Evolutionary conservation across 2,329 filamentous ascomycete species (phyloP), one percentile per base, ranked within the genome.

Genomic region (Cytospora chrysosperma): DNA sequence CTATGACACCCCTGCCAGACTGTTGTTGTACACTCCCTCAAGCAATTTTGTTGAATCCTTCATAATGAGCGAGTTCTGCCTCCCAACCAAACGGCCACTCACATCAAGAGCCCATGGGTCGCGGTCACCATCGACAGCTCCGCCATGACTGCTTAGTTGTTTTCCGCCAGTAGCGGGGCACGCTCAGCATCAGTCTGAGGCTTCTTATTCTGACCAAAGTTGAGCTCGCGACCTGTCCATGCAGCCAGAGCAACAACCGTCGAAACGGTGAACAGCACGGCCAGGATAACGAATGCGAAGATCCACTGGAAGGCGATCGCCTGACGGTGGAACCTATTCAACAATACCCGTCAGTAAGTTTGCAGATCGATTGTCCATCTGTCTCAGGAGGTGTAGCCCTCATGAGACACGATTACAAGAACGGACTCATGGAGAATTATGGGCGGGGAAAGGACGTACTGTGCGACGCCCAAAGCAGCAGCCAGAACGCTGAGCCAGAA

Each of bases 221-320:
- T 78, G 66, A 81, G 70, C 54, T 87, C 83, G 61, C 81, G 79
- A 64, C 88, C 88, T 15, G 86, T 81, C 72, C 87, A 81, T 26
- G 83, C 83, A 0, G 89, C 89, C 37, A 90, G 75, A 2, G 85
- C 88, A 59, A 92, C 80, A 19, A 83, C 75, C 2, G 91, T 70
- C 1, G 90, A 92, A 21, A 85, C 77, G 24, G 93, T 74, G 73
- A 95, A 89, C 59, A 96, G 84, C 28, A 91, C 73, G 0, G 82
- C 85, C 82, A 94, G 93, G 74, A 96, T 92, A 67, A 87, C 81
- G 72, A 96, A 95, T 37, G 92, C 90, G 74, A 96, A 96, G 76
- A 96, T 94, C 92, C 92, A 96, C 78, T 97, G 93, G 68, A 96
- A 81, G 8, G 91, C 90, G 68, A 96, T 81, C 64, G 88, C 76